Conservation (phyloP, 768 basidiomycete species). For the Suillus occidentalis region DNA sequence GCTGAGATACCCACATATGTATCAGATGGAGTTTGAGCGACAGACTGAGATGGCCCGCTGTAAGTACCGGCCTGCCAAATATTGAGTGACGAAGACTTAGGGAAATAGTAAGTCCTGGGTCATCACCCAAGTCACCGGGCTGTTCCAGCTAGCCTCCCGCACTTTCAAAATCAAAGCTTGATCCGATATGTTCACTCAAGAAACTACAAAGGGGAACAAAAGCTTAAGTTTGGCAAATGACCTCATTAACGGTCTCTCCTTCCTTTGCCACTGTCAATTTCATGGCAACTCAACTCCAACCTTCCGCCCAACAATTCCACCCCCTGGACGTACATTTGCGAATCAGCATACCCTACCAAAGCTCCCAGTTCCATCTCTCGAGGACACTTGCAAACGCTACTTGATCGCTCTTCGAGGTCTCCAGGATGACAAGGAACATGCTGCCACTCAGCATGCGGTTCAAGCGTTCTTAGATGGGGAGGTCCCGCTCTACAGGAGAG, state of each 20-base stretch:
- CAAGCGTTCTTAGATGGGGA: constrained; percentile 71
- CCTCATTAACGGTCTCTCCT: background rate
- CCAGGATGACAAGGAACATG: constrained; percentile 83
- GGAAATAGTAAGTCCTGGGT: background rate
- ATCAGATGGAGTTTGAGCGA: background rate
- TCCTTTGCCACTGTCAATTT: background rate
- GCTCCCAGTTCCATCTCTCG: constrained; percentile 85
- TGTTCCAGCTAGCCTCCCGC: constrained; percentile 8
- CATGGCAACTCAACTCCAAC: constrained; percentile 12
- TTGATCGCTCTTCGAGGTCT: constrained; percentile 77
- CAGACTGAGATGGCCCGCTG: background rate
- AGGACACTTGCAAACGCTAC: constrained; percentile 84
- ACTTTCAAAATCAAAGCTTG: constrained; percentile 4
- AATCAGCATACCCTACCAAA: constrained; percentile 77
- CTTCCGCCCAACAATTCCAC: constrained; percentile 14
- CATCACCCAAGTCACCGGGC: background rate
- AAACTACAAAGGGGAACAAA: background rate
- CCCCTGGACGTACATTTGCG: constrained; percentile 47
- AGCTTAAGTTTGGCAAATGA: background rate
- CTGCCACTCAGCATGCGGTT: constrained; percentile 69
- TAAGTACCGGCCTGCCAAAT: background rate
- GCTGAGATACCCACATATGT: background rate
- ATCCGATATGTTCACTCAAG: constrained; percentile 2
- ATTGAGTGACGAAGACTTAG: background rate
- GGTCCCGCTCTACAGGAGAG: constrained; percentile 79